These are phyloP conservation scores for Globisporangium irregulare DNA, from an alignment of 352 stramenopile genomes.

Conservation along the genomic window DNA sequence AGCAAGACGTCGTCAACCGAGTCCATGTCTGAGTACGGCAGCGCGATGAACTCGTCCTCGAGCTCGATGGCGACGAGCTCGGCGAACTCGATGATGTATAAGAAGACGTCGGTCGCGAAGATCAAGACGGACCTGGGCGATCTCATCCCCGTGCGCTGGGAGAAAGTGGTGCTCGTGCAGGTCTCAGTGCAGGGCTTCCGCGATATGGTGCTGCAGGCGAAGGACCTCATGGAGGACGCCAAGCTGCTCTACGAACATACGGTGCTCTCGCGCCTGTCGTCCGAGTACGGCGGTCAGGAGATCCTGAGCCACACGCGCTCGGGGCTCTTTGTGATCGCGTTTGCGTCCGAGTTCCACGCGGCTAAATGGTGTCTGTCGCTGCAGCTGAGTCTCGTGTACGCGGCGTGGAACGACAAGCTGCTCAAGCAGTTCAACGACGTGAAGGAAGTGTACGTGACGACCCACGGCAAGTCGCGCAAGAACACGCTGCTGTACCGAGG, in stretches of 20 bases:
- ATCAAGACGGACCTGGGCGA: slow-evolving; percentile 83
- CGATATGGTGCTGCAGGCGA: slow-evolving; percentile 67
- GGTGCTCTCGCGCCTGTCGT: slow-evolving; percentile 75
- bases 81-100: slow-evolving; percentile 24
- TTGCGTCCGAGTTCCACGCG: slow-evolving; percentile 82
- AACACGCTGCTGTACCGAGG: slow-evolving; percentile 78
- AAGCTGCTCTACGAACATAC: slow-evolving; percentile 87
- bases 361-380: slow-evolving; percentile 86
- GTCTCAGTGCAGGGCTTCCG: slow-evolving; percentile 83
- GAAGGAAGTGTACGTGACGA: slow-evolving; percentile 64
- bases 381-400: slow-evolving; percentile 82
- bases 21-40: slow-evolving; percentile 13
- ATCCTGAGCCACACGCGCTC: slow-evolving; percentile 72
- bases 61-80: background rate
- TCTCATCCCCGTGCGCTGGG: slow-evolving; percentile 66
- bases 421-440: slow-evolving; percentile 83
- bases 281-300: slow-evolving; percentile 81
- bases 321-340: slow-evolving; percentile 81
- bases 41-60: slow-evolving; percentile 7
- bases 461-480: slow-evolving; percentile 61
- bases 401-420: slow-evolving; percentile 85
- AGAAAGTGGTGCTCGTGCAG: slow-evolving; percentile 84
- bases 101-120: slow-evolving; percentile 56
- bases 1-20: slow-evolving; percentile 24
- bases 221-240: slow-evolving; percentile 85